Percentiles rank a stretch among this genome's conserved stretches.
Evolutionary conservation across 176 grass and related monocot genomes (phyloP).

Genomic region (Tillandsia fasciculata): DNA sequence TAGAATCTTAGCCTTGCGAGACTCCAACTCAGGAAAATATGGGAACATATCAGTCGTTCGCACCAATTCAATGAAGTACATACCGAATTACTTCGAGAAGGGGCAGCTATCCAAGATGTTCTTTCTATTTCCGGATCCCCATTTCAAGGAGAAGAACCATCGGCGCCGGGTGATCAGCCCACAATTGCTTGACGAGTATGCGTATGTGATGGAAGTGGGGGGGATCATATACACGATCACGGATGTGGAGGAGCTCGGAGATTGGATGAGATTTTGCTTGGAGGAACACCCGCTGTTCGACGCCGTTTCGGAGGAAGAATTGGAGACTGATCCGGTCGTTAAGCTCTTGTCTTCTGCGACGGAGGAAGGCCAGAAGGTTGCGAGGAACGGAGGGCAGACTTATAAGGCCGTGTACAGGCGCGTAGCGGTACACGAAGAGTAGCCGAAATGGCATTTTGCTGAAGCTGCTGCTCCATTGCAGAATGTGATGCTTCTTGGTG

Average conservation of each 20-base stretch:
- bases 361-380: slow-evolving; percentile 84
- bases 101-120: slow-evolving; percentile 94
- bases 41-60: slow-evolving; percentile 90
- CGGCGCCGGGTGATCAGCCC: slow-evolving; percentile 67
- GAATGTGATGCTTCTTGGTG: too few relatives aligned
- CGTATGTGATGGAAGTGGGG: slow-evolving; percentile 70
- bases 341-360: slow-evolving; percentile 67
- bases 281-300: slow-evolving; percentile 76
- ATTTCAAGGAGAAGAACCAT: slow-evolving; percentile 98
- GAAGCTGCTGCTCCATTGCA: too few relatives aligned
- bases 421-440: slow-evolving; percentile 42
- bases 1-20: slow-evolving; percentile 71
- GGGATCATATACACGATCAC: slow-evolving; percentile 91
- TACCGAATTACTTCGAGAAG: slow-evolving; percentile 83
- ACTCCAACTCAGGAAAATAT: slow-evolving; percentile 54
- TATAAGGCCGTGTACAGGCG: slow-evolving; percentile 73
- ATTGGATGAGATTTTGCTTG: slow-evolving; percentile 79
- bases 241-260: slow-evolving; percentile 80
- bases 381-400: slow-evolving; percentile 79
- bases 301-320: slow-evolving; percentile 44
- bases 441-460: neutral
- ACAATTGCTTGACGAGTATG: slow-evolving; percentile 86
- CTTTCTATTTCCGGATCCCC: slow-evolving; percentile 90
- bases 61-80: slow-evolving; percentile 98
- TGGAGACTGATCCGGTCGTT: slow-evolving; percentile 46